A percentile compares a stretch with the other conserved stretches of the same genome.
phyloP scores from a whole-genome alignment of 148 eudicot genomes.

The Fagopyrum esculentum region DNA sequence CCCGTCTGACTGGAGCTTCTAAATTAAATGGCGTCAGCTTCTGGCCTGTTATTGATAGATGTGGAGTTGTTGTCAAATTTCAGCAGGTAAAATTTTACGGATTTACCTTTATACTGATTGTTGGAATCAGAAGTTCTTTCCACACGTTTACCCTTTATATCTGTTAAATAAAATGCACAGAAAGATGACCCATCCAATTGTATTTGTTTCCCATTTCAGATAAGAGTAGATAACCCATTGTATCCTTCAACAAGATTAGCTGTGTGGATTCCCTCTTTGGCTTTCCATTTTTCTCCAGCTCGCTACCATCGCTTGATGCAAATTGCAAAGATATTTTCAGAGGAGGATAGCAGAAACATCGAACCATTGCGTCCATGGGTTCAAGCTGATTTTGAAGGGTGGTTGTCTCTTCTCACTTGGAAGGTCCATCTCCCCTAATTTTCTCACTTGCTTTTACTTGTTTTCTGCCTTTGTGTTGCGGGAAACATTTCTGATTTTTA shows the following conservation, averaged over 20 bases:
- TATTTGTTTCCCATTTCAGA: slow-evolving; percentile 27
- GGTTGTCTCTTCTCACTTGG: slow-evolving; percentile 80
- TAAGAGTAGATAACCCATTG: slow-evolving; percentile 58
- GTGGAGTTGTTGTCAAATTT: slow-evolving; percentile 79
- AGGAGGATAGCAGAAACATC: slow-evolving; percentile 33
- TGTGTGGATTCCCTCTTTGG: slow-evolving; percentile 79
- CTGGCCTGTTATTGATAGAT: slow-evolving; percentile 89
- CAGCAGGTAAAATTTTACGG: slow-evolving; percentile 59
- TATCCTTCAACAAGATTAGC: slow-evolving; percentile 87
- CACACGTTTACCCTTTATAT: neutral
- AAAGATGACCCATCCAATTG: neutral
- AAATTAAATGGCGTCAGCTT: slow-evolving; percentile 32
- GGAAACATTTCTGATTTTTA: slow-evolving; percentile 14
- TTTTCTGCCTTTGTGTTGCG: neutral
- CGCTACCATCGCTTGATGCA: slow-evolving; percentile 97
- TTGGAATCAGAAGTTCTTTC: neutral
- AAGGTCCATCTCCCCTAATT: slow-evolving; percentile 41
- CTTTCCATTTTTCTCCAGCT: slow-evolving; percentile 91
- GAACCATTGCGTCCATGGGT: slow-evolving; percentile 62
- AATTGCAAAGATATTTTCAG: slow-evolving; percentile 63
- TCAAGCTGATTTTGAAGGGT: slow-evolving; percentile 91
- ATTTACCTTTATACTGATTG: neutral
- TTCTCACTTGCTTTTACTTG: slow-evolving; percentile 2
- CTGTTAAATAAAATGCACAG: neutral
- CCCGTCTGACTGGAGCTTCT: slow-evolving; percentile 29